Evolutionary conservation across 2,329 filamentous ascomycete species (phyloP), one percentile per base, ranked within the genome.

Genomic region (Fusarium pseudocircinatum): DNA sequence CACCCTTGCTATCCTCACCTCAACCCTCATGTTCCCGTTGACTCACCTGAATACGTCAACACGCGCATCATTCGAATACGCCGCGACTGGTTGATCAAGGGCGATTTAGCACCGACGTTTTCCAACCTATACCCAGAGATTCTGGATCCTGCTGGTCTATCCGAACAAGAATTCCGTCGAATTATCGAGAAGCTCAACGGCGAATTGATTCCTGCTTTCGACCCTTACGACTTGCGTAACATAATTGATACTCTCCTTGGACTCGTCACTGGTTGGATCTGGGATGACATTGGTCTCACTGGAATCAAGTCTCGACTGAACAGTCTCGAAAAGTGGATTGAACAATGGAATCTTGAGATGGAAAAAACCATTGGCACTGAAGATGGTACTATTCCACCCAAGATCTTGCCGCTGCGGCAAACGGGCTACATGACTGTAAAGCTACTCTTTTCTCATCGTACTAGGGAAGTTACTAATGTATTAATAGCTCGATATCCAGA

Each of bases 101-200:
- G 96, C 40, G 96, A 99, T 81, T 85, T 97, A 34, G 96, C 95
- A 3, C 96, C 96, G 1, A 94, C 95, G 0, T 98, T 97, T 80
- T 96, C 94, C 22, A 98, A 98, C 78, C 86, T 98, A 6, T 99
- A 99, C 78, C 96, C 96, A 0, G 96, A 99, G 80, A 97, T 99
- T 65, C 86, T 99, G 13, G 95, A 98, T 74, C 94, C 95, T 1
- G 90, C 90, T 1, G 90, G 95, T 37, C 84, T 99, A 47, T 88
- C 90, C 2, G 96, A 99, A 81, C 91, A 92, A 67, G 94, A 97
- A 77, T 99, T 99, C 79, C 90, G 96, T 7, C 87, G 87, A 16
- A 84, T 98, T 36, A 90, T 99, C 62, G 91, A 95, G 67, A 93
- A 91, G 78, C 87, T 98, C 60, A 99, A 99, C 79, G 84, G 88